phyloP scores from a whole-genome alignment of 768 basidiomycete genomes.

The Lentinula sp. region DNA sequence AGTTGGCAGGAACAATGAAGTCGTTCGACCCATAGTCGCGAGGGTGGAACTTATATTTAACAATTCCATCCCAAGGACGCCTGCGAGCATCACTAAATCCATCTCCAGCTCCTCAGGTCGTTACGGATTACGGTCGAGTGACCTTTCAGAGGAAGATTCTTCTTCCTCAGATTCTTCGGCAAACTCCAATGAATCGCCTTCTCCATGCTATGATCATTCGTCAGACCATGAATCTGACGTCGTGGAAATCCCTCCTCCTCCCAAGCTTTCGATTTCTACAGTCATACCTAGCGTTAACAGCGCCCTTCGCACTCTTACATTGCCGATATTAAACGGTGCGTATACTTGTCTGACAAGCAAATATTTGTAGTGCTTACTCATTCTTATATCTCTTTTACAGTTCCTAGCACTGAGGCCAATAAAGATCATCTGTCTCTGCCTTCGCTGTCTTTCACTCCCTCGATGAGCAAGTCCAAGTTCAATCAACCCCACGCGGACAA shows the following conservation, averaged over 20 bases:
- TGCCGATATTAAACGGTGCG: background rate
- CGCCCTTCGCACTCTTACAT: background rate
- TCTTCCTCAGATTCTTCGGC: conserved; percentile 1
- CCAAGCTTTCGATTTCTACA: background rate
- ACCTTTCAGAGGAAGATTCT: conserved; percentile 1
- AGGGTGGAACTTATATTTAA: conserved; percentile 50
- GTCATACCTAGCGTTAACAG: background rate
- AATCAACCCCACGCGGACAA: background rate
- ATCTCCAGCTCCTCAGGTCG: conserved; percentile 1
- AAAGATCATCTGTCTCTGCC: background rate
- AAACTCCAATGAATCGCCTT: background rate
- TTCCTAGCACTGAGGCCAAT: background rate
- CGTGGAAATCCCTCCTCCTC: conserved; percentile 1
- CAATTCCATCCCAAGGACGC: conserved; percentile 5
- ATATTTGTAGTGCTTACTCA: background rate
- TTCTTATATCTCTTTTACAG: background rate
- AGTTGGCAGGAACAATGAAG: conserved; percentile 56
- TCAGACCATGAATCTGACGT: conserved; percentile 2
- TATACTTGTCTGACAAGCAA: background rate
- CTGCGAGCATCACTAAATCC: background rate
- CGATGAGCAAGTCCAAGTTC: background rate
- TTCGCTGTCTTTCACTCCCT: background rate
- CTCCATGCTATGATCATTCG: background rate
- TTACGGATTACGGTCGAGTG: background rate
- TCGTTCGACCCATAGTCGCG: conserved; percentile 58